Evolutionary conservation across 345 rosid species (phyloP).

Genomic region (Erodium maritimum): DNA sequence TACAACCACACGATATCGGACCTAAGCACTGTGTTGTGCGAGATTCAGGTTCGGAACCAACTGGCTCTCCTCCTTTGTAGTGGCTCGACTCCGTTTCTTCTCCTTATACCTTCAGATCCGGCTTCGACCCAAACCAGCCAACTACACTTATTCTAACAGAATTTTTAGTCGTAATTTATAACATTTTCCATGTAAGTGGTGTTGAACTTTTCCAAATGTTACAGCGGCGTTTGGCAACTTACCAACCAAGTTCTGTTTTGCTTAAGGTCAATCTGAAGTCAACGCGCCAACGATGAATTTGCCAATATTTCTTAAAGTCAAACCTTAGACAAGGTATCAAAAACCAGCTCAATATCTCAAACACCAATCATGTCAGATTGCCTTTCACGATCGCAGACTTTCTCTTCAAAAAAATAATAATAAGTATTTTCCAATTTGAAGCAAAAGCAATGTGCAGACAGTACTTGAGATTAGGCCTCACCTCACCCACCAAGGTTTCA

Average conservation of each 20-base stretch:
- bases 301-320: neutral
- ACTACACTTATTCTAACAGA: no score
- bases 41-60: no score
- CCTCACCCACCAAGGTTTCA: neutral
- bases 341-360: neutral
- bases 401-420: neutral
- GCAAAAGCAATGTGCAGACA: neutral
- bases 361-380: neutral
- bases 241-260: neutral
- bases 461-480: neutral
- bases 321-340: neutral
- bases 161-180: no score
- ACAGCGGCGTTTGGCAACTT: no score
- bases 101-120: no score
- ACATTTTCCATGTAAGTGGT: no score
- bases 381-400: neutral
- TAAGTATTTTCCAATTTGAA: neutral
- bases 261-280: neutral
- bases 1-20: no score
- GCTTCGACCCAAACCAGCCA: no score
- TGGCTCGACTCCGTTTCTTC: no score
- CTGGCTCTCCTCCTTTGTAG: no score
- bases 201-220: no score
- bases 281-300: neutral
- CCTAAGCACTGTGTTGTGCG: no score